phyloP scores from a whole-genome alignment of 2,329 filamentous ascomycete genomes.

The Colletotrichum chrysophilum region DNA sequence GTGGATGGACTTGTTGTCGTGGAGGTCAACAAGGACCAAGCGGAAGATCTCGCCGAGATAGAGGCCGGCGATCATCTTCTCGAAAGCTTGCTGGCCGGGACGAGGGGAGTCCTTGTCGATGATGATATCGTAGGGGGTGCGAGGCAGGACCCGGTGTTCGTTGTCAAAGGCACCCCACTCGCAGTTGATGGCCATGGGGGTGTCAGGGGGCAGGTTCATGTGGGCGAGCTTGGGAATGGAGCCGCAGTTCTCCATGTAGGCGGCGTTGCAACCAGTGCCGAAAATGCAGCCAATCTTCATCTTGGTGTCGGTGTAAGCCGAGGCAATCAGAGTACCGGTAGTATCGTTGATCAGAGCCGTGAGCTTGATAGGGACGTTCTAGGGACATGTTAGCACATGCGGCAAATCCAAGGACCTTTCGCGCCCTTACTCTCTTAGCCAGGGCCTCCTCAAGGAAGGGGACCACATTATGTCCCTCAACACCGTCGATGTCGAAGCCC shows the following conservation, averaged over 20 bases:
- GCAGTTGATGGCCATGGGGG: constrained; percentile 95
- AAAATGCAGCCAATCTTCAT: constrained; percentile 99
- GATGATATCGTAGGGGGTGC: constrained; percentile 82
- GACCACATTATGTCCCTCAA: constrained; percentile 90
- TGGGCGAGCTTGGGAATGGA: constrained; percentile 93
- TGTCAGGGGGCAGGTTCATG: constrained; percentile 83
- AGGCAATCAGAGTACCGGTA: constrained; percentile 94
- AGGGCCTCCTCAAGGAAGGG: constrained; percentile 85
- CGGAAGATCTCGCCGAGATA: constrained; percentile 97
- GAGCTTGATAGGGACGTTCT: constrained; percentile 91
- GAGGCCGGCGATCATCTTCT: constrained; percentile 96
- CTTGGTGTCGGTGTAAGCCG: constrained; percentile 90
- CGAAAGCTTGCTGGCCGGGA: constrained; percentile 92
- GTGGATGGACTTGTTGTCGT: constrained; percentile 75
- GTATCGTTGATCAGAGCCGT: constrained; percentile 97
- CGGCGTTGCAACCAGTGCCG: constrained; percentile 96
- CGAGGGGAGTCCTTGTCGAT: constrained; percentile 92
- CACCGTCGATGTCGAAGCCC: constrained; percentile 91
- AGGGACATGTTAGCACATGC: background rate
- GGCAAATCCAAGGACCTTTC: background rate
- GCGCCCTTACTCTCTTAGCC: constrained; percentile 60
- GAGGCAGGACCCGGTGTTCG: constrained; percentile 84
- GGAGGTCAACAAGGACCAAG: constrained; percentile 81
- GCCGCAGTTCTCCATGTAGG: constrained; percentile 94
- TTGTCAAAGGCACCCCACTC: constrained; percentile 98